phyloP scores from a whole-genome alignment of 2,329 filamentous ascomycete species.

The Tolypocladium cylindrosporum region DNA sequence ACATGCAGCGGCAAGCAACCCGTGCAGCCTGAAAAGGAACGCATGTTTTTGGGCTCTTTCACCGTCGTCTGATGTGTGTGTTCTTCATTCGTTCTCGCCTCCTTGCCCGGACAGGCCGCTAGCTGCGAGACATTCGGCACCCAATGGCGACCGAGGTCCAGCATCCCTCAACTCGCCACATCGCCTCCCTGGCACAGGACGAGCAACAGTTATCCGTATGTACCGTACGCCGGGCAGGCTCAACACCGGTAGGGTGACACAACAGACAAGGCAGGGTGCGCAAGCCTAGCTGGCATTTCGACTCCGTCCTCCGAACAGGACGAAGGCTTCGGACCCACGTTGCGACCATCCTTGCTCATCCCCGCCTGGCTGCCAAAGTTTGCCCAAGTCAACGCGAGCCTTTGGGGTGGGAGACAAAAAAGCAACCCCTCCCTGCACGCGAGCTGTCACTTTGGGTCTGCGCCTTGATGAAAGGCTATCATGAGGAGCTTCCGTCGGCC shows the following conservation, averaged over 20 bases:
- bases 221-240: not conserved
- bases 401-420: slow-evolving; percentile 3
- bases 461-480: not conserved
- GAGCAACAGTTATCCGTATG: not conserved
- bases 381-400: slow-evolving; percentile 2
- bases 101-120: not conserved
- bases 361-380: not conserved
- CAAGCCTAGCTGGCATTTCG: not conserved
- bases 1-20: not conserved
- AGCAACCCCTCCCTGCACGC: slow-evolving; percentile 8
- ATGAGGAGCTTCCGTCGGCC: not conserved
- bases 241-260: not conserved
- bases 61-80: not conserved
- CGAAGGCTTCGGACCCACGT: not conserved
- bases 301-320: not conserved
- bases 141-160: not conserved
- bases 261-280: not conserved
- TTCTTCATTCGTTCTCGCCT: not conserved
- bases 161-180: not conserved
- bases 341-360: not conserved
- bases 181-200: not conserved
- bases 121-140: not conserved
- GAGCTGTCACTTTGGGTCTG: slow-evolving; percentile 14
- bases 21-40: not conserved
- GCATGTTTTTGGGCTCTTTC: not conserved